Evolutionary conservation across 768 basidiomycete species (phyloP), one percentile per base, ranked within the genome.

Genomic region (Tulasnella sp.): DNA sequence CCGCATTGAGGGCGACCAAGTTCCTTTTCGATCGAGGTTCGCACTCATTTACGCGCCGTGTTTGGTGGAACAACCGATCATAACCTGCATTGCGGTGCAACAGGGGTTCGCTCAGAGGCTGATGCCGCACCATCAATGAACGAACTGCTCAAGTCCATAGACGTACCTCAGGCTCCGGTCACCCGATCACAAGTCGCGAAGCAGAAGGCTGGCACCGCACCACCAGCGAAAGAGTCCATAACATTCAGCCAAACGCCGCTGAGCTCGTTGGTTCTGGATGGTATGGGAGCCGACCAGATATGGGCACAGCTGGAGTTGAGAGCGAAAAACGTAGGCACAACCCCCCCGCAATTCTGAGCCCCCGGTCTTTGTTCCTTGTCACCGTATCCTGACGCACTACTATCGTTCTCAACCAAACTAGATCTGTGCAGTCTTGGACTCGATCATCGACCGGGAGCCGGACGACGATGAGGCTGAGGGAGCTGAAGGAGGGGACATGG

Each of bases 251-350:
- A 84, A 36, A 98, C 97, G 0, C 96, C 96, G 8, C 85, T 98
- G 3, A 87, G 90, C 9, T 89, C 89, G 46, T 89, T 99, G 27
- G 93, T 91, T 80, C 87, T 92, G 18, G 90, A 95, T 31, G 92
- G 89, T 24, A 92, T 98, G 90, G 92, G 91, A 82, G 88, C 90
- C 34, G 94, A 94, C 79, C 96, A 97, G 84, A 87, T 98, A 38
- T 99, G 97, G 97, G 92, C 92, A 56, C 97, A 99, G 86, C 85
- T 99, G 77, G 97, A 99, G 83, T 87, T 99, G 77, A 88, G 94
- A 68, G 87, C 92, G 21, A 89, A 90, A 80, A 89, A 88, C 71
- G 86, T 98, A 34, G 3, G 78, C 44, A 18, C 2, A 3, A 36
- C 62, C 62, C 62, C 52, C 52, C 9, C 52, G n/a, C n/a, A n/a